A percentile compares a stretch with the other conserved stretches of the same genome.
Conservation (phyloP, 805 yeast genomes). For the Wickerhamomyces mucosus region DNA sequence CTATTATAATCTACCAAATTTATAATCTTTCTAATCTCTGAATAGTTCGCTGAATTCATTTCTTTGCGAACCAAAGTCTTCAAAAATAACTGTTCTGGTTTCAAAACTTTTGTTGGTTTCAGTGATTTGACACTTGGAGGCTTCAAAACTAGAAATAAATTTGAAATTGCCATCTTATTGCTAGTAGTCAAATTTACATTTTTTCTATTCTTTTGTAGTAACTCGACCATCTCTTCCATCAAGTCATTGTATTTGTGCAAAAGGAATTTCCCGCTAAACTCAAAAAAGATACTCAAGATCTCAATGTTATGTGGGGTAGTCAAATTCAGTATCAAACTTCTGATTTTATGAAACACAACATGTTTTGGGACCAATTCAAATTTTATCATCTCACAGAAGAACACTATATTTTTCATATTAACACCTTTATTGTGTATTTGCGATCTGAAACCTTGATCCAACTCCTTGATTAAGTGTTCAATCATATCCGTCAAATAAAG, state of each 20-base stretch:
- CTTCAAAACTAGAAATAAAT: conserved; percentile 42
- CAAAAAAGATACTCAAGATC: conserved; percentile 59
- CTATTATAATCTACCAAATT: conserved; percentile 39
- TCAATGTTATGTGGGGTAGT: conserved; percentile 55
- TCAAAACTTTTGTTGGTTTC: conserved; percentile 15
- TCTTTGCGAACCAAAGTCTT: conserved; percentile 43
- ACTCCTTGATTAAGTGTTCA: conserved; percentile 39
- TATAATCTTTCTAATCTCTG: conserved; percentile 28
- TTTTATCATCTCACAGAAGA: conserved; percentile 68
- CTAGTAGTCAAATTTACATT: conserved; percentile 40
- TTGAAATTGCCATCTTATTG: conserved; percentile 50
- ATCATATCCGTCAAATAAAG: conserved; percentile 38
- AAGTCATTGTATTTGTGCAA: conserved; percentile 45
- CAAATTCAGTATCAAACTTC: conserved; percentile 44
- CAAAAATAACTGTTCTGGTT: conserved; percentile 40
- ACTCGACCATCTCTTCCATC: conserved; percentile 54
- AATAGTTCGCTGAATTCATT: conserved; percentile 28
- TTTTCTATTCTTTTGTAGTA: conserved; percentile 41
- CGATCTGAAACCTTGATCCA: conserved; percentile 53
- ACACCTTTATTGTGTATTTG: conserved; percentile 46
- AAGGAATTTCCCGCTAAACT: conserved; percentile 61
- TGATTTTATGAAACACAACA: conserved; percentile 62
- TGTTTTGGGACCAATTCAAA: conserved; percentile 67
- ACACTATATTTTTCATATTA: conserved; percentile 47
- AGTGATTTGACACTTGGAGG: conserved; percentile 40